Base-by-base conservation (phyloP, 164 flowering plant species). In the Umbilicus rupestris region DNA sequence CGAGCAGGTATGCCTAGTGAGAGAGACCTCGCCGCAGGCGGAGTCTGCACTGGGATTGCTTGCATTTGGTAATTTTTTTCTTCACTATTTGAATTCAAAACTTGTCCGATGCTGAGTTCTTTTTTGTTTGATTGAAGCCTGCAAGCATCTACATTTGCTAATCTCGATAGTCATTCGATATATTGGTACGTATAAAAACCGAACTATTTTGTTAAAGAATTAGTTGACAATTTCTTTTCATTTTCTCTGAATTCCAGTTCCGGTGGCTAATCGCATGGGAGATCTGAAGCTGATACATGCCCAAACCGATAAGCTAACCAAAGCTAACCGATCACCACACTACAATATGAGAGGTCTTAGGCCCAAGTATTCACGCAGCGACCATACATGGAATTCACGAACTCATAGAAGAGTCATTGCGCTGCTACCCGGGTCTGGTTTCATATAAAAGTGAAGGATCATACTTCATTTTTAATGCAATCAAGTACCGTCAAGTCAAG, bases 381-480 rank as follows among this genome's bases (percentile, higher is more conserved):
- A 9, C 65, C 24, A n/a, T 19, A 33, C 12, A 33, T 17, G 65
- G 65, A 33, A 39, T 62, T 17, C 65, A 62, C 35, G 65, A 62
- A 26, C 22, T 62, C 0, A n/a, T 60, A 11, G 64, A 60, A 10
- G 64, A 60, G 39, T 60, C 39, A 10, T 35, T 60, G 35, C 9
- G 22, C 10, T 30, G 35, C 64, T 60, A 60, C 22, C 64, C 64
- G 5, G 64, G 64, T 31, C 20, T 60, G 12, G 31, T 60, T 60
- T 60, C 39, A 39, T 60, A 30, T 35, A 60, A 31, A 60, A 60
- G n/a, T 31, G 64, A 60, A 60, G 64, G 64, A 60, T 19, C 22
- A 16, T 60, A 30, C 35, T 30, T 60, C 39, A 47, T 47, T 7
- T 47, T 20, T 47, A 47, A 47, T n/a, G 55, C 55, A 6, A 47